Percentiles rank a stretch among this genome's conserved stretches.
Evolutionary conservation across 345 rosid species (phyloP).

Genomic region (Chamaenerion angustifolium): DNA sequence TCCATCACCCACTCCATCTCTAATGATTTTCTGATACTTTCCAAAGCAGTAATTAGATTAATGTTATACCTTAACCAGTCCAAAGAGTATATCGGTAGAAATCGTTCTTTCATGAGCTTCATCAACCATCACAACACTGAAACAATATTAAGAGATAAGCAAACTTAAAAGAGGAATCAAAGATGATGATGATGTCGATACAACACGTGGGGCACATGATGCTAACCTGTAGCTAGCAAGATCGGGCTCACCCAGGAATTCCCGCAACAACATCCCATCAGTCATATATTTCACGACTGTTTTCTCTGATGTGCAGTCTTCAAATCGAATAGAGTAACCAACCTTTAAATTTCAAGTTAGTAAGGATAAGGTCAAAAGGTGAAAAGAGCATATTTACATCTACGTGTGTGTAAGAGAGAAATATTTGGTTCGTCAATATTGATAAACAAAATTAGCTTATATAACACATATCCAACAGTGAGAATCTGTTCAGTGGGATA

Average conservation of each 20-base stretch:
- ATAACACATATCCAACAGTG: neutral
- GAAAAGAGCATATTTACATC: too few relatives aligned
- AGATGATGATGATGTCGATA: neutral
- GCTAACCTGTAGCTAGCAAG: constrained; percentile 73
- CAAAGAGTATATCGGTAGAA: constrained; percentile 91
- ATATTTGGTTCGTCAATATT: too few relatives aligned
- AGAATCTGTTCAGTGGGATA: too few relatives aligned
- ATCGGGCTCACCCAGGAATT: constrained; percentile 91
- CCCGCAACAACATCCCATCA: constrained; percentile 91
- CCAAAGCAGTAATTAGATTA: neutral
- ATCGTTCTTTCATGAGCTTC: constrained; percentile 99
- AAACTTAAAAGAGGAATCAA: constrained; percentile 9
- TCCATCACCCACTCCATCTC: neutral
- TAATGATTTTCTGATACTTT: neutral
- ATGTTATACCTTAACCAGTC: constrained; percentile 69
- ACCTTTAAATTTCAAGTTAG: constrained; percentile 19
- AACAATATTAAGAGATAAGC: constrained; percentile 9
- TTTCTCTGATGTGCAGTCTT: constrained; percentile 95
- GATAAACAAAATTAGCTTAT: neutral
- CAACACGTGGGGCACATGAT: neutral
- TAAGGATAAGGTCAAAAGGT: too few relatives aligned
- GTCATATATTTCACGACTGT: constrained; percentile 91
- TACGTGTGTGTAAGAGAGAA: too few relatives aligned
- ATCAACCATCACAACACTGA: constrained; percentile 90
- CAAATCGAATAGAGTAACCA: constrained; percentile 95